A percentile compares a stretch with the other conserved stretches of the same genome.
These are phyloP conservation scores for Clathrus columnatus DNA, from an alignment of 768 basidiomycete genomes.

Conservation along the genomic window DNA sequence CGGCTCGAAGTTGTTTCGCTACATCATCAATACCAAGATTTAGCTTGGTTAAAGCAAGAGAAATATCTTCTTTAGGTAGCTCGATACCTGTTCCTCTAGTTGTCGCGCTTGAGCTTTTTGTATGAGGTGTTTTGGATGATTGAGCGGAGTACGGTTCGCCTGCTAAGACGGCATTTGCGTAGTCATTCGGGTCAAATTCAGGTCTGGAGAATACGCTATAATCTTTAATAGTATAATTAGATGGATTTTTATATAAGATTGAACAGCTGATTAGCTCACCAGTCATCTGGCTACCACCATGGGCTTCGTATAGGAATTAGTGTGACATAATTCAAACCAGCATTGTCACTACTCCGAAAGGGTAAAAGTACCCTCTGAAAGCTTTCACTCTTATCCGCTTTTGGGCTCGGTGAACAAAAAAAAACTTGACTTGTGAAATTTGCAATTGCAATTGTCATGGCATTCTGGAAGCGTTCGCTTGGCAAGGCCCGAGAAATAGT, in stretches of 20 bases:
- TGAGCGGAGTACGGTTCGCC: constrained; percentile 60
- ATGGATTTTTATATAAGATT: not conserved
- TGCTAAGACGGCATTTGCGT: constrained; percentile 84
- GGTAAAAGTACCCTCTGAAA: no score
- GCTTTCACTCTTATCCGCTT: no score
- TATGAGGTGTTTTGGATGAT: not conserved
- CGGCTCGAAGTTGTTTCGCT: constrained; percentile 75
- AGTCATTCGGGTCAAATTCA: constrained; percentile 80
- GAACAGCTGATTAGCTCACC: not conserved
- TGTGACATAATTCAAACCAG: no score
- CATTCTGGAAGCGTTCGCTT: no score
- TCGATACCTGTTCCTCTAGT: constrained; percentile 27
- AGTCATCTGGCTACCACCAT: not conserved
- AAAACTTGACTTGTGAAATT: no score
- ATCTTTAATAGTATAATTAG: constrained; percentile 32
- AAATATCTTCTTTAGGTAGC: constrained; percentile 76
- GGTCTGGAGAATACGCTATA: constrained; percentile 65
- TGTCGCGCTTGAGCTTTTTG: constrained; percentile 19
- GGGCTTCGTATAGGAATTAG: no score
- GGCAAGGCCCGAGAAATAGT: no score
- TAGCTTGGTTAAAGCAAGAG: constrained; percentile 80
- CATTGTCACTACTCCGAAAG: no score
- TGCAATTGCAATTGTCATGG: no score
- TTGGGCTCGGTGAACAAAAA: no score
- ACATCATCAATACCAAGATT: constrained; percentile 87